Evolutionary conservation across 2,329 filamentous ascomycete genomes (phyloP), one percentile per base, ranked within the genome.

Genomic region (Alternaria ethzedia): DNA sequence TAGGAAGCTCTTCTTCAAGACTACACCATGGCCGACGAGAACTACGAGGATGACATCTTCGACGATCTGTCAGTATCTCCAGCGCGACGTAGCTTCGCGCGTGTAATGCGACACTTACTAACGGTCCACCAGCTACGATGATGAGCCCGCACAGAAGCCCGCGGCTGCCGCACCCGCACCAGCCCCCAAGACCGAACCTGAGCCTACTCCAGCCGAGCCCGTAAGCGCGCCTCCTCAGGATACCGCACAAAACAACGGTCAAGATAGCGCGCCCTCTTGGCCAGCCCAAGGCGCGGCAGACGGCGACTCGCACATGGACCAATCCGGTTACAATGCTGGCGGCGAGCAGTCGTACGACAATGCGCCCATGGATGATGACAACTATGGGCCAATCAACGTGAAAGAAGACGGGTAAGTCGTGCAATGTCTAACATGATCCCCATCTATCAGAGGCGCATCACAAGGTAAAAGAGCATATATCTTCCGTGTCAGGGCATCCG

Each of bases 11-110:
- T 21, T 17, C 23, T 45, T 25, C 28, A 25, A 45, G 6, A 20
- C 41, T 36, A 8, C 65, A 65, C 54, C 73, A 96, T 95, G 92
- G 89, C 92, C 51, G 93, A 96, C 75, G 92, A 94, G 76, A 92
- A 92, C 71, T 90, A 93, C 71, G 94, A 97, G 73, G 94, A 97
- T 77, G 94, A 97, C 86, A 91, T 97, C 82, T 97, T 97, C 82
- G 94, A 94, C 75, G 94, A 97, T 83, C 88, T 97, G 94, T 97
- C 85, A 83, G 93, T 87, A 15, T 60, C 26, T 15, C 17, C 8
- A 54, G 43, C 56, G 57, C 63, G 47, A 54, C 49, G 54, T 20
- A 26, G 54, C 15, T 20, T 15, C 12, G 8, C 7, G 21, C 41
- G 15, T 23, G 5, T 17, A 23, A 21, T 6, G 36, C 36, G 30